These are phyloP conservation scores for Aquilaria agallochum DNA, from an alignment of 441 rosid species.

Conservation along the genomic window DNA sequence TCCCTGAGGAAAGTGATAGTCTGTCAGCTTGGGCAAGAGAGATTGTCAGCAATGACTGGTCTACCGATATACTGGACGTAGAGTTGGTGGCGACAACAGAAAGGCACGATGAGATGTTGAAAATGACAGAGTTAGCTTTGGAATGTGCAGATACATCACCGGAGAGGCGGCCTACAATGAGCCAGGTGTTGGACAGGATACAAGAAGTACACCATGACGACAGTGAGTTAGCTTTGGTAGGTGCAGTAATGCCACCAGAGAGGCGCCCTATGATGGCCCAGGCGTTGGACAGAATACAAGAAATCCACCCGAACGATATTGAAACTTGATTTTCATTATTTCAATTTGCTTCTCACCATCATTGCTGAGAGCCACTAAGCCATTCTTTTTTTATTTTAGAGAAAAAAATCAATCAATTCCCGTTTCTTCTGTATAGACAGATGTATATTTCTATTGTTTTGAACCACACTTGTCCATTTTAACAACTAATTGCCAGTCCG, in stretches of 20 bases:
- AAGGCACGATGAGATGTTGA: constrained; percentile 47
- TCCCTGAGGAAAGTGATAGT: constrained; percentile 27
- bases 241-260: constrained; percentile 32
- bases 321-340: neutral
- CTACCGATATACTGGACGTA: constrained; percentile 46
- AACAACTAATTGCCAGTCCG: too few species aligned
- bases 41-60: constrained; percentile 48
- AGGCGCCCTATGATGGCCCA: constrained; percentile 43
- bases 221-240: constrained; percentile 34
- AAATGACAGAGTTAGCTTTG: constrained; percentile 45
- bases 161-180: constrained; percentile 42
- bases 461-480: too few species aligned
- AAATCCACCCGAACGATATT: constrained; percentile 26
- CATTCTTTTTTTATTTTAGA: too few species aligned
- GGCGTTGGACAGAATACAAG: constrained; percentile 37
- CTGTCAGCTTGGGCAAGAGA: constrained; percentile 48
- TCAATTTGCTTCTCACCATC: too few species aligned
- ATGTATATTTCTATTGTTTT: too few species aligned
- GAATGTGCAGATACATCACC: constrained; percentile 40
- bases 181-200: constrained; percentile 32
- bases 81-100: constrained; percentile 42
- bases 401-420: too few species aligned
- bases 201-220: constrained; percentile 32
- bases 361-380: too few species aligned
- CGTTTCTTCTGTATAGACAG: too few species aligned